Conservation (phyloP, 495 filamentous ascomycete genomes). For the Cryomyces antarcticus region DNA sequence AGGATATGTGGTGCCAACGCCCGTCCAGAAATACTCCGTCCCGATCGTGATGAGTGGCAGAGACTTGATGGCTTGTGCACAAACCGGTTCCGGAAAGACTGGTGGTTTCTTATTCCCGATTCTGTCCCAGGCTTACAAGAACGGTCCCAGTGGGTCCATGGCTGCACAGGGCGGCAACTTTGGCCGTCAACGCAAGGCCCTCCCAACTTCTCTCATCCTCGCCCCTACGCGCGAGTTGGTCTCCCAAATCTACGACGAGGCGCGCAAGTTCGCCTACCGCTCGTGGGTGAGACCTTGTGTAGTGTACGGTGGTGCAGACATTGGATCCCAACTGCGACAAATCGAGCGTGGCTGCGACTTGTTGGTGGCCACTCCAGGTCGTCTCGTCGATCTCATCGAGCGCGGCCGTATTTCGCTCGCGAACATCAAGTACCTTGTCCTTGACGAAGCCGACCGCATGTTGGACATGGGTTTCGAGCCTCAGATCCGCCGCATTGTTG, state of each 20-base stretch:
- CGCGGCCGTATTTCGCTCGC: slow-evolving; percentile 88
- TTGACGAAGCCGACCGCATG: slow-evolving; percentile 99
- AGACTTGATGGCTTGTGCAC: slow-evolving; percentile 97
- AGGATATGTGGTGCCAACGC: slow-evolving; percentile 83
- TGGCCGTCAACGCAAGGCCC: slow-evolving; percentile 79
- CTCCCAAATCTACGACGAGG: slow-evolving; percentile 94
- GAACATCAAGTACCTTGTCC: slow-evolving; percentile 97
- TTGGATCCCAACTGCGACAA: slow-evolving; percentile 85
- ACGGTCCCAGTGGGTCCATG: slow-evolving; percentile 55
- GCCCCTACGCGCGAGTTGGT: slow-evolving; percentile 95
- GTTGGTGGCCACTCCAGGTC: slow-evolving; percentile 88
- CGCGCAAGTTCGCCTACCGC: slow-evolving; percentile 94
- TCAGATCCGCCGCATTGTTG: slow-evolving; percentile 94
- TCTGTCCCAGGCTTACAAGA: slow-evolving; percentile 81
- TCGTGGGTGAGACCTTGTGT: slow-evolving; percentile 98
- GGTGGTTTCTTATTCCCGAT: slow-evolving; percentile 99
- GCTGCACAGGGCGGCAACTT: slow-evolving; percentile 41
- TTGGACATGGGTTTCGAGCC: slow-evolving; percentile 99
- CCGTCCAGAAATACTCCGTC: slow-evolving; percentile 95
- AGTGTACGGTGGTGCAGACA: slow-evolving; percentile 97
- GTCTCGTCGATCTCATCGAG: slow-evolving; percentile 93
- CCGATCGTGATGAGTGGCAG: slow-evolving; percentile 92
- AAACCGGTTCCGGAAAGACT: slow-evolving; percentile 98
- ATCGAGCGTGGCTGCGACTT: slow-evolving; percentile 97
- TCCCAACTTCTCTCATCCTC: slow-evolving; percentile 85